Percentiles rank a stretch among this genome's conserved stretches.
These are phyloP conservation scores for Ephemerocybe angulata DNA, from an alignment of 768 basidiomycete species.

Conservation along the genomic window DNA sequence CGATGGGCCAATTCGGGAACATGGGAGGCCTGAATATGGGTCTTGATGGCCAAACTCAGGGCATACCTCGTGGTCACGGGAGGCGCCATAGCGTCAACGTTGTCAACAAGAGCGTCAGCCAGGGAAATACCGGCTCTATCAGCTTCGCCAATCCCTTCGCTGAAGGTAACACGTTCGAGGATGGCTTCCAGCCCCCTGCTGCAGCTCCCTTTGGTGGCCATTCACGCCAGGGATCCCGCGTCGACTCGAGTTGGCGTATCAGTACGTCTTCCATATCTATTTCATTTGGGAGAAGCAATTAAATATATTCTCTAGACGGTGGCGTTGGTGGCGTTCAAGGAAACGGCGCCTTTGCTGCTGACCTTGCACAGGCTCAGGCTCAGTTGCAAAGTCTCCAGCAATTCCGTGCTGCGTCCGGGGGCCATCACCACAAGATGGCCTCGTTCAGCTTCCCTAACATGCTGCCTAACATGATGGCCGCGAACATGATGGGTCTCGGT, in stretches of 20 bases:
- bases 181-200: slow-evolving; percentile 66
- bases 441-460: slow-evolving; percentile 98
- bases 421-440: slow-evolving; percentile 94
- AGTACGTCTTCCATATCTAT: slow-evolving; percentile 47
- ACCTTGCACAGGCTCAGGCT: slow-evolving; percentile 95
- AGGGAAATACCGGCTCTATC: slow-evolving; percentile 44
- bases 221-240: slow-evolving; percentile 71
- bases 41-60: slow-evolving; percentile 61
- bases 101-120: slow-evolving; percentile 65
- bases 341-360: slow-evolving; percentile 64
- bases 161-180: slow-evolving; percentile 70
- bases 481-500: slow-evolving; percentile 90
- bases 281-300: neutral
- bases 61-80: slow-evolving; percentile 79
- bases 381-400: slow-evolving; percentile 95
- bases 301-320: slow-evolving; percentile 48
- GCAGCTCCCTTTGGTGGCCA: slow-evolving; percentile 54
- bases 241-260: slow-evolving; percentile 85
- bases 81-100: slow-evolving; percentile 91
- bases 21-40: slow-evolving; percentile 53
- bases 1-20: slow-evolving; percentile 67
- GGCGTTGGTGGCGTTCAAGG: slow-evolving; percentile 68
- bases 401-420: slow-evolving; percentile 92
- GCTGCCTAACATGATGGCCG: slow-evolving; percentile 96
- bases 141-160: slow-evolving; percentile 45